Conservation (phyloP, 805 yeast species). For the Groenewaldozyma salmanticensis region DNA sequence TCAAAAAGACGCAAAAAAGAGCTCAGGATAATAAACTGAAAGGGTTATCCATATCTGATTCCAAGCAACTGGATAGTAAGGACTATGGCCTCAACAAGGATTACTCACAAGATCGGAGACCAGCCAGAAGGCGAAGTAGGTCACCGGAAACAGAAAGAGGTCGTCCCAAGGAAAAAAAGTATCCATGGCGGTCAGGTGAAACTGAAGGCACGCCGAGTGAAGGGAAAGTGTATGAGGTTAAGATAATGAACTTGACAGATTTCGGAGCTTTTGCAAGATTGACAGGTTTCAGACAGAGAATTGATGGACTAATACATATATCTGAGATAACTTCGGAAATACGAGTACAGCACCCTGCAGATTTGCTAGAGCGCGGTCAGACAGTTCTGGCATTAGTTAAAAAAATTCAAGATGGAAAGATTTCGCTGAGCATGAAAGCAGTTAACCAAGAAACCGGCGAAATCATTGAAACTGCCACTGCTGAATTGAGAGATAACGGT, state of each 20-base stretch:
- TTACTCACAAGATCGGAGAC: conserved; percentile 4
- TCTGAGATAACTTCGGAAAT: conserved; percentile 48
- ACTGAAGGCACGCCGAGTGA: conserved; percentile 21
- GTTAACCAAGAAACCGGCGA: conserved; percentile 65
- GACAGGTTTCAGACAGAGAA: conserved; percentile 26
- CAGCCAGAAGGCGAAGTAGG: background rate
- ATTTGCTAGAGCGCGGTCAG: conserved; percentile 47
- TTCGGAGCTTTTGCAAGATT: conserved; percentile 76
- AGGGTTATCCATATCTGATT: conserved; percentile 20
- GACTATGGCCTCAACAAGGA: too few relatives aligned
- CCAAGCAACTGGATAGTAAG: conserved; percentile 6
- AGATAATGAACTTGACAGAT: conserved; percentile 45
- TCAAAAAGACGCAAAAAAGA: conserved; percentile 7
- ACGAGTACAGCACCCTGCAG: conserved; percentile 49
- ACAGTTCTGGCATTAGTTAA: conserved; percentile 55
- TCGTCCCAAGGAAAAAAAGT: background rate
- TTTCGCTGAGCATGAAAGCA: conserved; percentile 58
- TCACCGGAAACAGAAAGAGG: background rate
- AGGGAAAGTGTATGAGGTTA: conserved; percentile 50
- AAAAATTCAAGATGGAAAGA: conserved; percentile 32
- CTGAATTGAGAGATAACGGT: conserved; percentile 1
- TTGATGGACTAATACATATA: conserved; percentile 54
- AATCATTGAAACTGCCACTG: conserved; percentile 16
- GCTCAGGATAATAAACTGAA: background rate
- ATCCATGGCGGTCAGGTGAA: conserved; percentile 2